Conservation (phyloP, 2,329 filamentous ascomycete species). For the Lasiodiplodia sp. region DNA sequence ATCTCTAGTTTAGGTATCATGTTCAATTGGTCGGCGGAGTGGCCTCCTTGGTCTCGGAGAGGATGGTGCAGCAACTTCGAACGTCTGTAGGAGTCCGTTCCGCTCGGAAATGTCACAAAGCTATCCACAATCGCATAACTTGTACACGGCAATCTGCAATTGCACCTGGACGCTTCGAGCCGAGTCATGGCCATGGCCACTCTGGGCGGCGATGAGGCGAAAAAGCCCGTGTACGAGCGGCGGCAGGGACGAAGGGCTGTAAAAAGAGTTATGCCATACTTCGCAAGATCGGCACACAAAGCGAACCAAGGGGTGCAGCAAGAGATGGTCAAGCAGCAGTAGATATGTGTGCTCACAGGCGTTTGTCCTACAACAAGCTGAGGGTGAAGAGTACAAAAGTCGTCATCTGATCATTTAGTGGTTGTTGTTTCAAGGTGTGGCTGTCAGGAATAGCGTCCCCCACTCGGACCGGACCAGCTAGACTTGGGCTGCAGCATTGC, state of each 20-base stretch:
- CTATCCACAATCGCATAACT: not conserved
- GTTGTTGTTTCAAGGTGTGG: not conserved
- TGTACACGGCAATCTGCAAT: not conserved
- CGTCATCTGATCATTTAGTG: not conserved
- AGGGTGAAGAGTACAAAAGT: not conserved
- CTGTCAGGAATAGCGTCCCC: too few species aligned
- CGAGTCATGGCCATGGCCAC: not conserved
- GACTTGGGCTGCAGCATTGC: not conserved
- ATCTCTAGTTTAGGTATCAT: not conserved
- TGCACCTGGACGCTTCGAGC: not conserved
- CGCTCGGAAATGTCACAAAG: not conserved
- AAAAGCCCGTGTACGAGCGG: too few species aligned
- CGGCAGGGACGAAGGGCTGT: too few species aligned
- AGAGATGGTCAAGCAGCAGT: too few species aligned
- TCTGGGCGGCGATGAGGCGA: not conserved
- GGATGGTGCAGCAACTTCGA: constrained; percentile 9
- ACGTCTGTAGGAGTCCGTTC: constrained; percentile 23
- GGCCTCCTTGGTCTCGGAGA: not conserved
- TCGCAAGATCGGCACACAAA: too few species aligned
- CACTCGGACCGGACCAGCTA: not conserved
- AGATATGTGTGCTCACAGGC: too few species aligned
- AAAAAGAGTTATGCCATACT: too few species aligned
- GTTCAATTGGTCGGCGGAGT: not conserved
- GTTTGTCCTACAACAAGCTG: not conserved
- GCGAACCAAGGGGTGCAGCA: too few species aligned